phyloP scores from a whole-genome alignment of 2,329 filamentous ascomycete species.

The Phaeosphaeriaceae sp. region DNA sequence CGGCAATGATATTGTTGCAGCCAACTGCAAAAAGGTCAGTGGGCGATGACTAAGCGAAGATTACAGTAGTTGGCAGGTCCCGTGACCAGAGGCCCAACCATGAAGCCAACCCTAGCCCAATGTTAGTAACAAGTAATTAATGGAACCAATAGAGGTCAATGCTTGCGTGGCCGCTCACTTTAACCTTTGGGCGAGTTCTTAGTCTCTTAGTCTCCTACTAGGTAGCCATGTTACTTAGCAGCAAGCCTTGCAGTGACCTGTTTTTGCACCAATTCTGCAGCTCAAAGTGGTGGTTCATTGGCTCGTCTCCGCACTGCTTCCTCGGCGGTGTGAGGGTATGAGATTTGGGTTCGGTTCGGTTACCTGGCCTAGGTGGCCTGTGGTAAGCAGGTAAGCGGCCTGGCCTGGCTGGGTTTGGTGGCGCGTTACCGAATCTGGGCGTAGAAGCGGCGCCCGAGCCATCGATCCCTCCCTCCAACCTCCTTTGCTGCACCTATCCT shows the following conservation, averaged over 20 bases:
- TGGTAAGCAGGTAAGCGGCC: too few species aligned
- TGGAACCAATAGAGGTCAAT: too few species aligned
- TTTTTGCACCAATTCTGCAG: too few species aligned
- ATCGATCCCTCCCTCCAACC: constrained; percentile 2
- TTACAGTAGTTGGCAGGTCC: neutral
- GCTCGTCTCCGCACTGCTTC: neutral
- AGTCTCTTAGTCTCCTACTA: too few species aligned
- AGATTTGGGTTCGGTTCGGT: too few species aligned
- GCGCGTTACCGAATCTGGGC: neutral
- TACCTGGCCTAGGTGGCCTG: too few species aligned
- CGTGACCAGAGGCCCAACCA: constrained; percentile 1
- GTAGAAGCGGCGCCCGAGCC: constrained; percentile 1
- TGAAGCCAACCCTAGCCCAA: neutral
- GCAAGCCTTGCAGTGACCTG: too few species aligned
- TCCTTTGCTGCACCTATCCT: constrained; percentile 4
- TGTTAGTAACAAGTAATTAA: neutral
- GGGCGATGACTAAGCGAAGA: constrained; percentile 24
- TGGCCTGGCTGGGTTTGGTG: too few species aligned
- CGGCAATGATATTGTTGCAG: constrained; percentile 20
- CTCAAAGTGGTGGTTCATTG: neutral
- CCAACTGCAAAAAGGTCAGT: constrained; percentile 24
- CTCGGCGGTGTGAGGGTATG: constrained; percentile 3
- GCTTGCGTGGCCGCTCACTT: neutral
- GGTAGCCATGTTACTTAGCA: too few species aligned
- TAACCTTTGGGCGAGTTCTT: too few species aligned